Percentiles rank a stretch among this genome's conserved stretches.
Conservation (phyloP, 2,329 filamentous ascomycete species). For the Colletotrichum lini region DNA sequence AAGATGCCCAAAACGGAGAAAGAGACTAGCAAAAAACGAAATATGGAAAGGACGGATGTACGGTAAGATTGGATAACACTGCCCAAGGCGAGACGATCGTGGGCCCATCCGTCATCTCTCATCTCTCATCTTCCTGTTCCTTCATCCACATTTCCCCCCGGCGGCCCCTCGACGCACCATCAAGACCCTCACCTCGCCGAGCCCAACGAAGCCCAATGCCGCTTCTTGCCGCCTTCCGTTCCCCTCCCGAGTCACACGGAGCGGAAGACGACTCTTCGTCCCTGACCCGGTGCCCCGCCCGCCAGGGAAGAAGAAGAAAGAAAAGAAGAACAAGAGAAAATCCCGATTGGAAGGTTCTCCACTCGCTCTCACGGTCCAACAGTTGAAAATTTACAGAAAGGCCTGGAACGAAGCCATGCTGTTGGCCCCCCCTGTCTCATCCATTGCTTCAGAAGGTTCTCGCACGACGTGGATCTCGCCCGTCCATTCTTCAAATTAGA, state of each 20-base stretch:
- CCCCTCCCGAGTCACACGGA: conserved; percentile 20
- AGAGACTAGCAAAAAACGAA: not conserved
- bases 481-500: not conserved
- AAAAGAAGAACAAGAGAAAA: not conserved
- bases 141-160: conserved; percentile 2
- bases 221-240: conserved; percentile 35
- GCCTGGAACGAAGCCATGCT: conserved; percentile 1
- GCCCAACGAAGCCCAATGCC: conserved; percentile 39
- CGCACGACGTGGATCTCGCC: not conserved
- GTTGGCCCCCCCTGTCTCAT: not conserved
- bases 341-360: conserved; percentile 17
- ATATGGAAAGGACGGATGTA: conserved; percentile 3
- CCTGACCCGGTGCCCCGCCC: not conserved
- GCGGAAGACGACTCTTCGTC: conserved; percentile 9
- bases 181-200: conserved; percentile 15
- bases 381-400: conserved; percentile 18
- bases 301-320: not conserved
- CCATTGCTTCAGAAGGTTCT: not conserved
- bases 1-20: not conserved
- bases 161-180: conserved; percentile 1
- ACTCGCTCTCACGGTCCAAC: not conserved
- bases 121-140: not conserved
- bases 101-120: conserved; percentile 10
- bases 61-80: conserved; percentile 11
- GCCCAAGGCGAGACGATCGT: conserved; percentile 20